phyloP scores from a whole-genome alignment of 768 basidiomycete genomes.

The Tylopilus subfusipes region DNA sequence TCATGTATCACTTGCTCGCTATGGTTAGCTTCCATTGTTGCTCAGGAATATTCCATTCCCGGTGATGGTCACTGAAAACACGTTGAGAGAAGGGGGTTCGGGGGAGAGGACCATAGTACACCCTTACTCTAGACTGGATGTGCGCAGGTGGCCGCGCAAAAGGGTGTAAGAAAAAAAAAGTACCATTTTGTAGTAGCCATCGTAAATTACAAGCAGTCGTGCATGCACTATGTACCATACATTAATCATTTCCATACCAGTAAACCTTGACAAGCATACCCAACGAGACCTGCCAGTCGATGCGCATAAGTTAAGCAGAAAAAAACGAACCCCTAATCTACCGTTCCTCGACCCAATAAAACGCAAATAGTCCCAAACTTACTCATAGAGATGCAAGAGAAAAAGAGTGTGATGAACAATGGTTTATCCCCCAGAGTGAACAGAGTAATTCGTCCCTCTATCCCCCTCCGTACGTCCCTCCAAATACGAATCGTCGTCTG shows the following conservation, averaged over 20 bases:
- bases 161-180: conserved; percentile 1
- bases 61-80: conserved; percentile 12
- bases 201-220: conserved; percentile 20
- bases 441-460: conserved; percentile 22
- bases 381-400: not conserved
- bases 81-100: conserved; percentile 13
- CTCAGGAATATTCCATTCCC: conserved; percentile 12
- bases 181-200: conserved; percentile 9
- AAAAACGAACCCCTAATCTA: not conserved
- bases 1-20: conserved; percentile 16
- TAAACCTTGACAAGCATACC: conserved; percentile 13
- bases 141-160: not conserved
- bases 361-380: conserved; percentile 2
- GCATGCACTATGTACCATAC: conserved; percentile 25
- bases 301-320: conserved; percentile 22
- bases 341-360: conserved; percentile 13
- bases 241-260: conserved; percentile 25
- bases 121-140: conserved; percentile 1
- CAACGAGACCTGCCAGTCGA: conserved; percentile 13
- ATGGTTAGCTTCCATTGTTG: conserved; percentile 26
- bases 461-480: conserved; percentile 25
- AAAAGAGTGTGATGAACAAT: conserved; percentile 2
- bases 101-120: not conserved
- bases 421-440: conserved; percentile 27
- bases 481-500: conserved; percentile 25